Conservation (phyloP, 768 basidiomycete genomes). For the Suillus discolor region DNA sequence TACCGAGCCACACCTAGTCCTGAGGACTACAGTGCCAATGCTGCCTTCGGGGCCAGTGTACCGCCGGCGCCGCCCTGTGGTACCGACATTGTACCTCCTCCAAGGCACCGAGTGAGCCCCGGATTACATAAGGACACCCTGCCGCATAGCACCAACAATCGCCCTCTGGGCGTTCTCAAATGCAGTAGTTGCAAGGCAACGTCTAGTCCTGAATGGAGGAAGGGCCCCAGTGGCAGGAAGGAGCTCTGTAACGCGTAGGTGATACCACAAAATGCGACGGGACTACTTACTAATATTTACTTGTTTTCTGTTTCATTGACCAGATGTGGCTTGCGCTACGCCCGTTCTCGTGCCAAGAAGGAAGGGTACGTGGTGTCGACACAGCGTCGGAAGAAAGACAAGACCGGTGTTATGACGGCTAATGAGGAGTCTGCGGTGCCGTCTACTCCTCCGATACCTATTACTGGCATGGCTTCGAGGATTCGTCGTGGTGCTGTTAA, state of each 20-base stretch:
- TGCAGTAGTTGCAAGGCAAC: conserved; percentile 84
- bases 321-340: conserved; percentile 85
- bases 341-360: conserved; percentile 87
- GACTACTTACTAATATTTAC: conserved; percentile 9
- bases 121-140: conserved; percentile 50
- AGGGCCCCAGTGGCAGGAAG: conserved; percentile 88
- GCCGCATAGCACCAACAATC: conserved; percentile 50
- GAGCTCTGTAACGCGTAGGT: conserved; percentile 92
- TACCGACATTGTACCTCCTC: conserved; percentile 55
- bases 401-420: conserved; percentile 32
- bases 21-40: conserved; percentile 38
- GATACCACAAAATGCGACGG: conserved; percentile 20
- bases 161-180: conserved; percentile 70
- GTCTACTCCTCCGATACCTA: conserved; percentile 32
- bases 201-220: conserved; percentile 88
- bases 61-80: conserved; percentile 16
- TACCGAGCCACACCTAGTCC: conserved; percentile 43
- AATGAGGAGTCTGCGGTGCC: conserved; percentile 27
- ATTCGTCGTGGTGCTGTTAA: conserved; percentile 51
- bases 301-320: conserved; percentile 24
- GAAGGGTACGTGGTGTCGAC: conserved; percentile 58
- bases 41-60: conserved; percentile 25
- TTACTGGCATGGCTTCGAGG: conserved; percentile 48
- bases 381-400: conserved; percentile 67
- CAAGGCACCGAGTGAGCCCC: conserved; percentile 58